Base-by-base conservation (phyloP, 2,329 filamentous ascomycete species). In the Tolypocladium tropicale region DNA sequence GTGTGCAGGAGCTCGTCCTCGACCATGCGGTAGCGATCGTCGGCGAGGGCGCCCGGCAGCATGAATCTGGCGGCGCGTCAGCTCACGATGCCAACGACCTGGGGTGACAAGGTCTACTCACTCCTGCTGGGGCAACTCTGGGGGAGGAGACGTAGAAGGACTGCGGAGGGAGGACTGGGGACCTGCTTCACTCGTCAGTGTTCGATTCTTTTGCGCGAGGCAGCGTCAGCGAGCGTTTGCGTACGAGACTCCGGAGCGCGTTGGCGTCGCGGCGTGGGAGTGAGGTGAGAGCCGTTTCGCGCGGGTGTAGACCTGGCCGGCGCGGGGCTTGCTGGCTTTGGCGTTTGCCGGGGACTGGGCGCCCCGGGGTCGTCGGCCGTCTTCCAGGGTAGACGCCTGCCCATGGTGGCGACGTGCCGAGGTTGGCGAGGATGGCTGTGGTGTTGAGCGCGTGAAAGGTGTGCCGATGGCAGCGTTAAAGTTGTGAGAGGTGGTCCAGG, bases 21-120 rank as follows among this genome's bases (percentile, higher is more conserved):
- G 0, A 94, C 89, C 86, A 93, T 92, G 63, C 88, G 85, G 69
- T 83, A 93, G 55, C 72, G 73, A 65, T 92, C 88, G 67, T 94
- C 89, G n/a, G 78, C 70, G 4, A 79, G 74, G n/a, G 80, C 68
- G 3, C 84, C 85, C 51, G 83, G 76, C 2, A 76, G 73, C 86
- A 93, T 91, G 66, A 77, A 77, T 33, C 82, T 84, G 55, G 7
- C 18, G 9, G 16, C 18, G 41, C 53, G 36, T 48, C 25, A 46
- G 52, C 5, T 25, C 16, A 46, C 1, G 37, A 18, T 0, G 36
- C 16, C 23, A 14, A 5, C 23, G 14, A 21, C 3, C 9, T 10
- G 16, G 28, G 1, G 14, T 9, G 28, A 4, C 10, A 7, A 18
- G 53, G 53, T 11, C n/a, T n/a, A n/a, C n/a, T n/a, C 64, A 81